These are phyloP conservation scores for Neurospora sp. DNA, from an alignment of 495 filamentous ascomycete species.

Conservation along the genomic window DNA sequence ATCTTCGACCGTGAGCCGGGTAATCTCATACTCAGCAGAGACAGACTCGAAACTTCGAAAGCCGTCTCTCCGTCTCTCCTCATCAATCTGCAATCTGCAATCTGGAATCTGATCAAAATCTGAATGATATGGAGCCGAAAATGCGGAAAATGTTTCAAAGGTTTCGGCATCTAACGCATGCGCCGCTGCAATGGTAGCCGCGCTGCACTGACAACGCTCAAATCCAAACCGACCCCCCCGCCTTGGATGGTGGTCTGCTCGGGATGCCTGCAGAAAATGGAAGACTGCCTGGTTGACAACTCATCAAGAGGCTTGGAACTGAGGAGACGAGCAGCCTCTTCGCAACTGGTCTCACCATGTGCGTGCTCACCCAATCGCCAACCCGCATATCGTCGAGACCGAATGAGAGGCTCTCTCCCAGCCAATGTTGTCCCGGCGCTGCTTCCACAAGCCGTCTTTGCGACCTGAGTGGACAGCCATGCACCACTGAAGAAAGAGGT, in stretches of 20 bases:
- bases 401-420: neutral
- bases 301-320: neutral
- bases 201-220: neutral
- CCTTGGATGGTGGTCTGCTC: neutral
- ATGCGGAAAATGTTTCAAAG: neutral
- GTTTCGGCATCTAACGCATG: neutral
- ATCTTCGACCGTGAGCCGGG: neutral
- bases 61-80: neutral
- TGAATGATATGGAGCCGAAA: neutral
- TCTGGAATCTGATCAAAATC: neutral
- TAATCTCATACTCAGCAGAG: neutral
- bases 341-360: neutral
- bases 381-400: neutral
- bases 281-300: neutral
- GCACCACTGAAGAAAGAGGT: conserved; percentile 2
- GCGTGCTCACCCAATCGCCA: neutral
- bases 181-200: neutral
- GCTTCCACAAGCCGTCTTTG: neutral
- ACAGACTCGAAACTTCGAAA: neutral
- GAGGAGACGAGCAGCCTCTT: neutral
- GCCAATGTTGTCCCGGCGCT: neutral
- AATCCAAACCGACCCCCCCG: neutral
- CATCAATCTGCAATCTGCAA: neutral
- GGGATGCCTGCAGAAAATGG: neutral
- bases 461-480: conserved; percentile 3